Base-by-base conservation (phyloP, 129 eudicot genomes). In the Rutidosis leptorrhynchoides region DNA sequence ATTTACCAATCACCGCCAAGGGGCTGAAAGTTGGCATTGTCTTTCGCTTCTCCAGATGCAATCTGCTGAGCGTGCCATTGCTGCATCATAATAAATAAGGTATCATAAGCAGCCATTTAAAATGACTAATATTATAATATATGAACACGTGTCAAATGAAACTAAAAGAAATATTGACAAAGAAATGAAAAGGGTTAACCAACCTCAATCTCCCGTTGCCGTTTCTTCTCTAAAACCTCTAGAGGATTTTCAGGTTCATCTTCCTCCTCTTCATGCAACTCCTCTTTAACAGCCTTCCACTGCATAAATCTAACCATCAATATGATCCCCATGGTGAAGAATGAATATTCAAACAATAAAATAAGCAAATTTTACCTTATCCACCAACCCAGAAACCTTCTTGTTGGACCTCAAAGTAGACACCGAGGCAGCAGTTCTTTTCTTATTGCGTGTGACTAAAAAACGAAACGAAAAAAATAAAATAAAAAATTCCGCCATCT, bases 261-360 rank as follows among this genome's bases (percentile, higher is more conserved):
- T 73, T 88, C 96, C 74, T 83, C 87, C 1, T 80, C 90, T 70
- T 89, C 96, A 12, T 88, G 82, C 74, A 93, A 42, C 74, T 89
- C 90, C 71, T 93, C 96, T 72, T 93, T 93, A 46, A 87, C 99
- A 78, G 99, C 99, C 76, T 89, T 93, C 99, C 99, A 88, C 99
- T 89, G 69, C 56, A 65, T 25, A 45, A 30, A 70, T n/a, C 5
- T 35, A 25, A 17, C 17, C 10, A 30, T 72, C 24, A 63, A 19
- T 49, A 33, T 27, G 17, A 62, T 48, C 54, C n/a, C n/a, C 58
- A 43, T 56, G 30, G 17, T 74, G 28, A 54, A 67, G 58, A 15
- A 5, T 10, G 15, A 19, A 48, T 32, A 20, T 32, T 29, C 43
- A 11, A 56, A 25, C 28, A 45, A 2, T n/a, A 12, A 51, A 23